Evolutionary conservation across 768 basidiomycete genomes (phyloP).

Genomic region (Jaapia argillacea): DNA sequence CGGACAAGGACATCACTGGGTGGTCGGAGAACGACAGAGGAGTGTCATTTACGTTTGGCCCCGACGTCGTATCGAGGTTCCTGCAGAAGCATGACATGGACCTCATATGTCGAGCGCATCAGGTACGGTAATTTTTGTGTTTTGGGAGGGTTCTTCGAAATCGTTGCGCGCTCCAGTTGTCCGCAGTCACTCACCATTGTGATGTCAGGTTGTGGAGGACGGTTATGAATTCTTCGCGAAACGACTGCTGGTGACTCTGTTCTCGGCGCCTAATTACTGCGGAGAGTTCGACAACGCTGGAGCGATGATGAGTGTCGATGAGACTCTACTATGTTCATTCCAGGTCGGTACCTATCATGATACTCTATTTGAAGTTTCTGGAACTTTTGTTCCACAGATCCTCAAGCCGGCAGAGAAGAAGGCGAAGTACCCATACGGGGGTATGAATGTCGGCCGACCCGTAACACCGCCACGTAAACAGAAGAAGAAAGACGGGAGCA

Average conservation of each 20-base stretch:
- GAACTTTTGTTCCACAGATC: slow-evolving; percentile 43
- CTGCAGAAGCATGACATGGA: slow-evolving; percentile 99
- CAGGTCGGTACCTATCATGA: slow-evolving; percentile 43
- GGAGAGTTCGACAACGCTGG: slow-evolving; percentile 99
- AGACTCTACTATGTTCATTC: slow-evolving; percentile 96
- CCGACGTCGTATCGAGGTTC: slow-evolving; percentile 96
- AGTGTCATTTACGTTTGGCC: slow-evolving; percentile 97
- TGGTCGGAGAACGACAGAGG: slow-evolving; percentile 99
- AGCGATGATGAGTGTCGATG: slow-evolving; percentile 99
- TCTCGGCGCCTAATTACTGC: slow-evolving; percentile 93
- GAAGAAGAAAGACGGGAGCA: slow-evolving; percentile 86
- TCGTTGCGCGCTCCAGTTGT: not conserved
- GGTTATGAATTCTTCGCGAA: slow-evolving; percentile 99
- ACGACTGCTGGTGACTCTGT: slow-evolving; percentile 91
- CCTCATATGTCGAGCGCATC: slow-evolving; percentile 95
- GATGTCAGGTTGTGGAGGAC: slow-evolving; percentile 84
- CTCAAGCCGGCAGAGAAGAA: slow-evolving; percentile 99
- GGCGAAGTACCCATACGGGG: slow-evolving; percentile 83
- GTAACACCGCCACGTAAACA: slow-evolving; percentile 95
- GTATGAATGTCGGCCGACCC: slow-evolving; percentile 78
- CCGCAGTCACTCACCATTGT: slow-evolving; percentile 2
- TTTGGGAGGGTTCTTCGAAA: not conserved
- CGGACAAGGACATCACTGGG: slow-evolving; percentile 97
- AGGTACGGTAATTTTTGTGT: slow-evolving; percentile 41
- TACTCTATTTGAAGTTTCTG: not conserved